Evolutionary conservation across 2,329 filamentous ascomycete genomes (phyloP).

Genomic region (Aspergillus flavus): DNA sequence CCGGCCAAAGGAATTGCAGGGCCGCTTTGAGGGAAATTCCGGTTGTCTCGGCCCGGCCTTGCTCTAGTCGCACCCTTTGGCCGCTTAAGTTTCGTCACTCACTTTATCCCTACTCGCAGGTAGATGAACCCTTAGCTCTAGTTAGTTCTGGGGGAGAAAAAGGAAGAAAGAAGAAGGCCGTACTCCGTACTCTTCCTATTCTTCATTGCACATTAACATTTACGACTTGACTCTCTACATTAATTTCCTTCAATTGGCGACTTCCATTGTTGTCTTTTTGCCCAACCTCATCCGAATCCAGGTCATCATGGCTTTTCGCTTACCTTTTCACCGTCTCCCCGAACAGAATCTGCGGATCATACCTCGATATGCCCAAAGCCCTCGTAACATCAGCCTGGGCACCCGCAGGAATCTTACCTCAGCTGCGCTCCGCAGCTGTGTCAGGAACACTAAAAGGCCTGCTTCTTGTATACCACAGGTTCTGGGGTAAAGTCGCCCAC

Average conservation of each 20-base stretch:
- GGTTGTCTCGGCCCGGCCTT: slow-evolving; percentile 33
- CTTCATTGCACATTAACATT: neutral
- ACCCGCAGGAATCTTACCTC: slow-evolving; percentile 31
- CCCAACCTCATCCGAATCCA: neutral
- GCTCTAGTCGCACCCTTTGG: slow-evolving; percentile 10
- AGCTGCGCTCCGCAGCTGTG: slow-evolving; percentile 23
- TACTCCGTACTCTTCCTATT: neutral
- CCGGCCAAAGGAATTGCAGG: slow-evolving; percentile 25
- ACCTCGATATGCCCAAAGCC: slow-evolving; percentile 30
- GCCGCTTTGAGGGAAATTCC: slow-evolving; percentile 28
- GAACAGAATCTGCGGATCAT: slow-evolving; percentile 35
- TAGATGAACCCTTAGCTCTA: neutral
- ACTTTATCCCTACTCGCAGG: neutral
- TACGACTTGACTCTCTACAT: neutral
- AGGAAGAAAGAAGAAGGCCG: neutral
- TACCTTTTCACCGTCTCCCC: slow-evolving; percentile 39
- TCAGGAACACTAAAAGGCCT: slow-evolving; percentile 11
- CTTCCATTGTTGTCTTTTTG: neutral
- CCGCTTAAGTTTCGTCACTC: slow-evolving; percentile 22
- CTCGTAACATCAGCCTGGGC: slow-evolving; percentile 24
- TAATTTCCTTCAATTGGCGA: neutral
- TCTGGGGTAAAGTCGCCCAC: slow-evolving; percentile 26
- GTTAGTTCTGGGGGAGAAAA: neutral
- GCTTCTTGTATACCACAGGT: slow-evolving; percentile 29
- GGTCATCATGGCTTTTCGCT: slow-evolving; percentile 42